Evolutionary conservation across 805 yeast genomes (phyloP).

Genomic region (Blastobotrys muscicola): DNA sequence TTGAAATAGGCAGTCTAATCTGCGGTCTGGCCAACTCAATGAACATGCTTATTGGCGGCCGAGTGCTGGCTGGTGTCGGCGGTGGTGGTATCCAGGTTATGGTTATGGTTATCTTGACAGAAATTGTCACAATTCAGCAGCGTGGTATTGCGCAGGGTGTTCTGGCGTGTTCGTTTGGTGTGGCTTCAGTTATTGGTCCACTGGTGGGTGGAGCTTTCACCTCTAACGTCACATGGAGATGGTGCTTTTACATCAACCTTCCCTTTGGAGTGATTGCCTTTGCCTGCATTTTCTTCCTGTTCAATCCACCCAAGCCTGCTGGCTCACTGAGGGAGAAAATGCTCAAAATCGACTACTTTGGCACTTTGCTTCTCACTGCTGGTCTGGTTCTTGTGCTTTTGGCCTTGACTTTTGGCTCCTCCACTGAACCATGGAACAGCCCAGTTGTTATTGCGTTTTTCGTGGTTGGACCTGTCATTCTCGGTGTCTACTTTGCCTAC

Average conservation of each 20-base stretch:
- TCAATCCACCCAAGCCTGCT: constrained; percentile 33
- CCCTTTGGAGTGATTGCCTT: constrained; percentile 31
- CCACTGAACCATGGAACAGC: constrained; percentile 42
- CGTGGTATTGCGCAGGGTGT: constrained; percentile 78
- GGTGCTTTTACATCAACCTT: constrained; percentile 41
- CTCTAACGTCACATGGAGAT: constrained; percentile 40
- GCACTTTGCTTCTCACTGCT: constrained; percentile 30
- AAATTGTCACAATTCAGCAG: constrained; percentile 62
- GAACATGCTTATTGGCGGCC: constrained; percentile 57
- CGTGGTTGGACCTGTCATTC: constrained; percentile 34
- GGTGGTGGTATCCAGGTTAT: constrained; percentile 79
- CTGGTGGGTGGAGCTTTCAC: constrained; percentile 46
- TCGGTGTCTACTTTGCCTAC: constrained; percentile 30
- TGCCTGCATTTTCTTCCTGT: constrained; percentile 18
- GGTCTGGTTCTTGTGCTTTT: constrained; percentile 38
- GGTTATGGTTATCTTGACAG: constrained; percentile 67
- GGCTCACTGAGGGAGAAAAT: constrained; percentile 33
- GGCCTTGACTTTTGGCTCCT: constrained; percentile 47
- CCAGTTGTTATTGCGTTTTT: constrained; percentile 39
- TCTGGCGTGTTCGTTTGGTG: constrained; percentile 26
- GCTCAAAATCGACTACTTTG: constrained; percentile 43
- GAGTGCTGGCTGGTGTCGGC: constrained; percentile 78
- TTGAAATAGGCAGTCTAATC: constrained; percentile 34
- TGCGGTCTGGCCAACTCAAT: constrained; percentile 37
- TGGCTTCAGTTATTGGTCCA: constrained; percentile 44